Conservation (phyloP, 345 rosid genomes). For the Citrus maxima region DNA sequence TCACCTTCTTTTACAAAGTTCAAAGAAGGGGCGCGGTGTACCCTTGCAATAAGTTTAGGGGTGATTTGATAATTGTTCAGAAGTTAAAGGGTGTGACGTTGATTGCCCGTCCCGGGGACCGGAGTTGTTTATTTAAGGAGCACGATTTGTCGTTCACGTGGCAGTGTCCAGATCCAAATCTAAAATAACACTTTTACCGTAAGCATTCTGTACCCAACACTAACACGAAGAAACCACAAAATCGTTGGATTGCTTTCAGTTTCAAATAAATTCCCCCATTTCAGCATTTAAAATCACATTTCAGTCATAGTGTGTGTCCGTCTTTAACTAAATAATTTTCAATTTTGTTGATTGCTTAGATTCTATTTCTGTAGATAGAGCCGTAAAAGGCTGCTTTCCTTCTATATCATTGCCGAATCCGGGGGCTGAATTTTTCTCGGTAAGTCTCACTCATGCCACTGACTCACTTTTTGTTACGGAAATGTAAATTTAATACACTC, state of each 20-base stretch:
- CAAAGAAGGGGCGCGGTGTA: too few relatives aligned
- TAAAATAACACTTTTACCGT: not conserved
- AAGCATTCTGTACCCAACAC: not conserved
- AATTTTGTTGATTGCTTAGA: not conserved
- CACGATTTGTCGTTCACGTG: too few relatives aligned
- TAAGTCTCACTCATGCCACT: not conserved
- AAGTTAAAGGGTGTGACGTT: too few relatives aligned
- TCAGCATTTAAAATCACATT: not conserved
- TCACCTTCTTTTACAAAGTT: too few relatives aligned
- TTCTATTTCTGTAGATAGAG: not conserved
- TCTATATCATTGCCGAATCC: not conserved
- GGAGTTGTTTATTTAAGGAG: too few relatives aligned
- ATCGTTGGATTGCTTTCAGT: not conserved
- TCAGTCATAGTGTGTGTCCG: too few relatives aligned
- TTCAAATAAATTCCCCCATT: not conserved
- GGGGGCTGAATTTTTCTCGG: not conserved
- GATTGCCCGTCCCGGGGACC: too few relatives aligned
- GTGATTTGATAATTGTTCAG: too few relatives aligned
- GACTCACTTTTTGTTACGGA: not conserved
- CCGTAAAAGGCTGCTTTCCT: not conserved
- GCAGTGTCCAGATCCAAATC: constrained; percentile 9
- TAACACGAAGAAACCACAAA: not conserved
- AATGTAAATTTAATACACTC: not conserved
- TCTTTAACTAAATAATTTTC: too few relatives aligned
- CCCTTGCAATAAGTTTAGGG: too few relatives aligned